Conservation (phyloP, 2,329 filamentous ascomycete species). For the Diaporthe eres region DNA sequence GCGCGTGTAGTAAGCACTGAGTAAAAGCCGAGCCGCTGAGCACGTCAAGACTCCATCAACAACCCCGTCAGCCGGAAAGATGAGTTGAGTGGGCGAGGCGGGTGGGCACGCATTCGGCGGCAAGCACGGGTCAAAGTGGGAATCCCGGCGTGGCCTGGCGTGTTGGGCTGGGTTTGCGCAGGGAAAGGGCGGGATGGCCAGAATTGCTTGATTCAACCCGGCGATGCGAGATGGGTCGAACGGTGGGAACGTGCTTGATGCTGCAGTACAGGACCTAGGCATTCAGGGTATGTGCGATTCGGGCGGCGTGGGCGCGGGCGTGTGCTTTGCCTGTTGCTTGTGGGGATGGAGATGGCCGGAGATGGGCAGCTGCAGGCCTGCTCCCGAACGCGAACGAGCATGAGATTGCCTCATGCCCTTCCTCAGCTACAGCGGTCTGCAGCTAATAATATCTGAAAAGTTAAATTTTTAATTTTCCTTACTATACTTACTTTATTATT, state of each 20-base stretch:
- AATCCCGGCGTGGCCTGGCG: not conserved
- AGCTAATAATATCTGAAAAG: too few species aligned
- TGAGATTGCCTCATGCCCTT: conserved; percentile 3
- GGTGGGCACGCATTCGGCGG: conserved; percentile 14
- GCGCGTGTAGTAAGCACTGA: not conserved
- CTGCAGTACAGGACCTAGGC: not conserved
- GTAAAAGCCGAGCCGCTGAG: not conserved
- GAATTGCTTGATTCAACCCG: conserved; percentile 25
- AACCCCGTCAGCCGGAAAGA: not conserved
- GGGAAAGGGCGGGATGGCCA: conserved; percentile 22
- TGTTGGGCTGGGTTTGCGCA: not conserved
- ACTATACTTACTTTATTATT: too few species aligned
- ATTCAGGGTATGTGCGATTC: not conserved
- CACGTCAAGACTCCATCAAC: conserved; percentile 6
- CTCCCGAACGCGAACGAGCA: not conserved
- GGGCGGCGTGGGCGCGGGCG: not conserved
- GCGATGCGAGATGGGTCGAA: conserved; percentile 32
- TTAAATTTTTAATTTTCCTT: too few species aligned
- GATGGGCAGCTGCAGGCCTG: conserved; percentile 19
- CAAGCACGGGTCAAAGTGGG: conserved; percentile 22
- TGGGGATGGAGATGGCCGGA: conserved; percentile 27
- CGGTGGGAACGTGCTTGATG: conserved; percentile 28
- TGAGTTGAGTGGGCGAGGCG: not conserved
- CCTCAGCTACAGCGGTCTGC: too few species aligned
- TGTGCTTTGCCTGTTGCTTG: not conserved